These are phyloP conservation scores for Mucor irregularis DNA, from an alignment of 371 early-diverging fungal species.

Conservation along the genomic window DNA sequence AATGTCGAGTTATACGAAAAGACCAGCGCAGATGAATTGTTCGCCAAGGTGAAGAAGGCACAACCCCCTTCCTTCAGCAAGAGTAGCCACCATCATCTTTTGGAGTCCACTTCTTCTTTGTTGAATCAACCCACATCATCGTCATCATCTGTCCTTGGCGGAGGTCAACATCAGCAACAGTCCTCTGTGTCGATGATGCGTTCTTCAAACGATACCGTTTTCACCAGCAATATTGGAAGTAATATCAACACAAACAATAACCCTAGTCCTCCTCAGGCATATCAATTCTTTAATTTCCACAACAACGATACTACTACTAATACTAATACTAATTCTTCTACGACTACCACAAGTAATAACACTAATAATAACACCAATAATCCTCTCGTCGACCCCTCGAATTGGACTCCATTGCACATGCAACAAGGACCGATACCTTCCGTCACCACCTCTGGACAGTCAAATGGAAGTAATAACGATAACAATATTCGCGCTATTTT, in stretches of 20 bases:
- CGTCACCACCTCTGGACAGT: slow-evolving; percentile 27
- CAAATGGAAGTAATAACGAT: slow-evolving; percentile 18
- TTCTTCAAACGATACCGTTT: neutral
- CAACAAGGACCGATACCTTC: slow-evolving; percentile 21
- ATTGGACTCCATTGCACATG: slow-evolving; percentile 8
- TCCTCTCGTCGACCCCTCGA: slow-evolving; percentile 1
- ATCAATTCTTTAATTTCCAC: slow-evolving; percentile 16
- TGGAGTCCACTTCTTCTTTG: neutral
- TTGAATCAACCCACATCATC: slow-evolving; percentile 4
- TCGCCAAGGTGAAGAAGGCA: slow-evolving; percentile 4
- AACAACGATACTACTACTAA: slow-evolving; percentile 4
- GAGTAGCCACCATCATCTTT: neutral
- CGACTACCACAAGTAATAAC: neutral
- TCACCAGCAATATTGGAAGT: neutral
- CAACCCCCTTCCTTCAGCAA: neutral
- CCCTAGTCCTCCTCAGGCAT: slow-evolving; percentile 3
- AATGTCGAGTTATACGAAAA: slow-evolving; percentile 10
- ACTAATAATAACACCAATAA: neutral
- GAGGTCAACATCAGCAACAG: neutral
- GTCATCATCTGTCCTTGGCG: too few species aligned
- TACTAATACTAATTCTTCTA: neutral
- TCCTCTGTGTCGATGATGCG: slow-evolving; percentile 13
- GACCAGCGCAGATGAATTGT: slow-evolving; percentile 3
- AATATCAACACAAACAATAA: neutral
- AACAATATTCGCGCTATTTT: slow-evolving; percentile 45